Evolutionary conservation across 306 rosid species (phyloP), one percentile per base, ranked within the genome.

Genomic region (Vigna angularis): DNA sequence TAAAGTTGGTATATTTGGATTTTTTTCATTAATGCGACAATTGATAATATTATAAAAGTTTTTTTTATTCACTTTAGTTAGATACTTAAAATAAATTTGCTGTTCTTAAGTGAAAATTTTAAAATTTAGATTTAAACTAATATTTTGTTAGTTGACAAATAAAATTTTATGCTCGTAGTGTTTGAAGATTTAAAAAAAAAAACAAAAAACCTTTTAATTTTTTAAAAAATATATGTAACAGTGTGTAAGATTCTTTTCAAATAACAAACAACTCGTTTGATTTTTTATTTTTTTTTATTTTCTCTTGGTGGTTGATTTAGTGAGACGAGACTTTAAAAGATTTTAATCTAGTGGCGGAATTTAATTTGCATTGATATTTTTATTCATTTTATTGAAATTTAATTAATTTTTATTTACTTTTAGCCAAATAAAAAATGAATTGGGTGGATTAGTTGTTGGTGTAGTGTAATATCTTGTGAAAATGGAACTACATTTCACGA

Each of bases 401-500:
- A 3, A 26, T 3, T 4, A 4, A 20, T 14, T 49, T 57, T 57
- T 11, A 32, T 30, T 34, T 69, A 10, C 18, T 9, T n/a, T n/a
- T 36, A 17, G 14, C 10, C 5, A 18, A 52, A 18, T 42, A 3
- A 26, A 69, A 34, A 49, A 4, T 1, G 12, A 36, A 12, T 48
- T 68, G 11, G 22, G 32, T 70, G 61, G 9, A 18, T n/a, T 52
- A 69, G 32, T 30, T 9, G 75, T 32, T 65, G 51, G 22, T 47
- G 15, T 36, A 16, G 11, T 62, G 18, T 26, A 26, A n/a, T 53
- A 13, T 26, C 9, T 24, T 18, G 34, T 44, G 9, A 16, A 66
- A 77, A 58, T 14, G 9, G 22, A 70, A 49, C 9, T 14, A 45
- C 58, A 38, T 17, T 51, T 72, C 14, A 40, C 7, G 75, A 80